These are phyloP conservation scores for Candida incommunis DNA, from an alignment of 805 yeast genomes.

Conservation along the genomic window DNA sequence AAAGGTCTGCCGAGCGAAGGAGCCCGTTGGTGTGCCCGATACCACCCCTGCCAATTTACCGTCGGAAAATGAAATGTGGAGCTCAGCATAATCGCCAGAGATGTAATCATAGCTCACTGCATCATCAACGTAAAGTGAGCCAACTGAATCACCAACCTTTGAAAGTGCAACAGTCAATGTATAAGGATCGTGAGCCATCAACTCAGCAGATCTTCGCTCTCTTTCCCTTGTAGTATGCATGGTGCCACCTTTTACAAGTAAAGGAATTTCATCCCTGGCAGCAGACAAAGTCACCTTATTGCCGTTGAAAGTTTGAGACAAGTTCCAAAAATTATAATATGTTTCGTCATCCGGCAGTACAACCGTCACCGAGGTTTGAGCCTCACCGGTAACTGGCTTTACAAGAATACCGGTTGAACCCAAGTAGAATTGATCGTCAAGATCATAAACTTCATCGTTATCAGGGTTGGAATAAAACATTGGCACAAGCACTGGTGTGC, in stretches of 20 bases:
- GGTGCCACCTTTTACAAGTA: constrained; percentile 66
- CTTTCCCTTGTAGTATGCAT: constrained; percentile 55
- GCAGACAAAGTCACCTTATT: constrained; percentile 20
- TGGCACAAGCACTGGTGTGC: constrained; percentile 49
- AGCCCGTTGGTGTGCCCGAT: constrained; percentile 1
- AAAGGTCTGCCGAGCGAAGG: constrained; percentile 6
- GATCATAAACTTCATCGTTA: constrained; percentile 30
- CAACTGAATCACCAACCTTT: constrained; percentile 35
- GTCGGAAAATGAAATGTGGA: constrained; percentile 25
- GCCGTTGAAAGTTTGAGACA: constrained; percentile 7
- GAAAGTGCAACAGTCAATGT: constrained; percentile 51
- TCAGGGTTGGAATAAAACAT: constrained; percentile 18
- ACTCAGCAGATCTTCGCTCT: constrained; percentile 62
- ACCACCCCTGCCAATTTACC: constrained; percentile 10
- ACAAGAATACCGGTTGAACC: constrained; percentile 61
- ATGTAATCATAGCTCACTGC: constrained; percentile 55
- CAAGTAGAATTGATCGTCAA: constrained; percentile 75
- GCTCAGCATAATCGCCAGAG: constrained; percentile 33
- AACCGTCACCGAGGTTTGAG: constrained; percentile 26
- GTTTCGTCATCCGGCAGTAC: constrained; percentile 33
- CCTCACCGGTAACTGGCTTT: constrained; percentile 62
- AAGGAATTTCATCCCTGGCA: constrained; percentile 51
- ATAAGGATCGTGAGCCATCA: constrained; percentile 71
- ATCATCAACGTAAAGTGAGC: constrained; percentile 66
- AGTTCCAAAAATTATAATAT: constrained; percentile 23